These are phyloP conservation scores for Cyclostephanos tholiformis DNA, from an alignment of 108 stramenopile genomes.

Conservation along the genomic window DNA sequence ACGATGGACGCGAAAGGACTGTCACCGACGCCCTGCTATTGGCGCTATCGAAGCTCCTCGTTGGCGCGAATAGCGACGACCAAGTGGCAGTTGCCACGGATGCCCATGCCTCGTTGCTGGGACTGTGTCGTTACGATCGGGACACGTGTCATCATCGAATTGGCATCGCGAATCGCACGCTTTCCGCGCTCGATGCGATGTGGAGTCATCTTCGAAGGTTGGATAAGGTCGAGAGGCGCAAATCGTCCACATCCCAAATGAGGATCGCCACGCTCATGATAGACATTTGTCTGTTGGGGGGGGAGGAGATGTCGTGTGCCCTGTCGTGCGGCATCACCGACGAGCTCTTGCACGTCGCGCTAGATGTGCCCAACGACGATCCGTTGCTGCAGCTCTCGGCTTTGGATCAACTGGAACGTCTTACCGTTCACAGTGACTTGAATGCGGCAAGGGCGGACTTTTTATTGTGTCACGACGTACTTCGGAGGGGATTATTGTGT, in stretches of 20 bases:
- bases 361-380: conserved; percentile 31
- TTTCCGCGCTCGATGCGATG: conserved; percentile 12
- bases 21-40: conserved; percentile 33
- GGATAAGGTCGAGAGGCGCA: conserved; percentile 11
- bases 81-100: conserved; percentile 38
- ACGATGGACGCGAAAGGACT: too few species aligned
- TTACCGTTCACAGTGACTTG: conserved; percentile 1
- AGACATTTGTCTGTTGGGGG: conserved; percentile 41
- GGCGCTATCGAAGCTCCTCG: conserved; percentile 28
- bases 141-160: conserved; percentile 8
- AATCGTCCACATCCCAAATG: conserved; percentile 25
- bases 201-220: conserved; percentile 35
- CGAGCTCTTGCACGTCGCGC: conserved; percentile 30
- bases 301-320: conserved; percentile 26
- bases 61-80: conserved; percentile 31
- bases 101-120: conserved; percentile 27
- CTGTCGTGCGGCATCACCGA: conserved; percentile 31
- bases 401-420: conserved; percentile 40
- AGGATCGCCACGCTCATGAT: conserved; percentile 43
- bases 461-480: conserved; percentile 27
- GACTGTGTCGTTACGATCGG: conserved; percentile 26
- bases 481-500: conserved; percentile 31
- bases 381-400: conserved; percentile 43
- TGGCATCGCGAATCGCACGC: conserved; percentile 9
- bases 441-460: conserved; percentile 30